phyloP scores from a whole-genome alignment of 306 rosid genomes.

The Cyclanthera cordifolia region DNA sequence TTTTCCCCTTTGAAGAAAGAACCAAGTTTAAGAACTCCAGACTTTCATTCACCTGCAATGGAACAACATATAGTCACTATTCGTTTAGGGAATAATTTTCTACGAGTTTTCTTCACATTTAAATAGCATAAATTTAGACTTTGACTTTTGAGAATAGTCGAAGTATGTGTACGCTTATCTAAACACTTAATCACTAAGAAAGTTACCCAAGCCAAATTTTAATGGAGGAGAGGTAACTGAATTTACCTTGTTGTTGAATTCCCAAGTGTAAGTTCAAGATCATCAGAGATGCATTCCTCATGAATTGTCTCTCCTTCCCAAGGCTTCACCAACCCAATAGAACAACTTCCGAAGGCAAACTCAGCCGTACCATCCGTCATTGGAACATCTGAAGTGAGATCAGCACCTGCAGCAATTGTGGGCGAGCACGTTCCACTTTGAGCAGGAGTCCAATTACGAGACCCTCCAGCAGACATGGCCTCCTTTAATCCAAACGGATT shows the following conservation, averaged over 20 bases:
- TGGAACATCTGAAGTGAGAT: slow-evolving; percentile 35
- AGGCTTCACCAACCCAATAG: slow-evolving; percentile 42
- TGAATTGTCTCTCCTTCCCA: slow-evolving; percentile 60
- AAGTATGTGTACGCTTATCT: too few relatives aligned
- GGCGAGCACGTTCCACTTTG: slow-evolving; percentile 60
- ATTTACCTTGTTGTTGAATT: slow-evolving; percentile 32
- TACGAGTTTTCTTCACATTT: too few relatives aligned
- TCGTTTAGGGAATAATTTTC: too few relatives aligned
- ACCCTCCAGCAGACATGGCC: slow-evolving; percentile 32
- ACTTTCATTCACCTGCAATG: neutral
- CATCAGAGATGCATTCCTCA: slow-evolving; percentile 53
- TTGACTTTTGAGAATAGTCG: too few relatives aligned
- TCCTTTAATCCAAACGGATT: slow-evolving; percentile 39
- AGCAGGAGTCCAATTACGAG: slow-evolving; percentile 49
- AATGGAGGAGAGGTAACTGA: neutral
- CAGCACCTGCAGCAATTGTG: slow-evolving; percentile 27
- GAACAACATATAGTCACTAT: neutral
- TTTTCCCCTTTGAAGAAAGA: neutral
- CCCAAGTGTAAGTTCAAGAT: slow-evolving; percentile 57
- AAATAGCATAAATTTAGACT: too few relatives aligned
- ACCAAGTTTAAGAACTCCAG: neutral
- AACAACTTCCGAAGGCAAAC: slow-evolving; percentile 42
- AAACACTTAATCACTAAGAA: neutral
- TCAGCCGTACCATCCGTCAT: slow-evolving; percentile 46
- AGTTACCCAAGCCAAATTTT: neutral